These are phyloP conservation scores for Aphanomyces euteiches DNA, from an alignment of 352 stramenopile genomes.

Conservation along the genomic window DNA sequence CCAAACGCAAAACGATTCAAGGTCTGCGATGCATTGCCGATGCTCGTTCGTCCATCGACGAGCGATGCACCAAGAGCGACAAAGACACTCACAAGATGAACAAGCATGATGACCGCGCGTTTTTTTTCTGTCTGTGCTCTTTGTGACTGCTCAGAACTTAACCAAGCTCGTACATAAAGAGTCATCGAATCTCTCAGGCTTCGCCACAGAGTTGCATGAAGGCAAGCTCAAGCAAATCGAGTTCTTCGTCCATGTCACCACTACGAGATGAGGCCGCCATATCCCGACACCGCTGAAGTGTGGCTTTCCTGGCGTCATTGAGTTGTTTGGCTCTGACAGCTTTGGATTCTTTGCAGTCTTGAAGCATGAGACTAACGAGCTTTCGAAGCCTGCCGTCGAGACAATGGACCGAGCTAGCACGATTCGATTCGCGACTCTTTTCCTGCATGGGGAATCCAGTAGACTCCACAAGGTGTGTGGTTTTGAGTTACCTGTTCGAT, in stretches of 20 bases:
- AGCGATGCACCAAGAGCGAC: too few relatives aligned
- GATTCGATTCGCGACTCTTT: constrained; percentile 9
- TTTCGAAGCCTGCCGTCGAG: constrained; percentile 8
- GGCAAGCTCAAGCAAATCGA: too few relatives aligned
- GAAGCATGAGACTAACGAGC: background rate
- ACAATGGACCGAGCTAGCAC: background rate
- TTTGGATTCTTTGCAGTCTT: background rate
- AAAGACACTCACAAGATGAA: too few relatives aligned
- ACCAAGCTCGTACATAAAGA: too few relatives aligned
- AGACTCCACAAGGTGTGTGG: background rate
- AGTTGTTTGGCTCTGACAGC: background rate
- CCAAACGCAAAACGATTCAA: constrained; percentile 67
- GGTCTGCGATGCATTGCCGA: constrained; percentile 42
- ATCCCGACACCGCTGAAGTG: background rate
- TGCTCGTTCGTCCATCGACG: background rate
- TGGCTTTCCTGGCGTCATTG: background rate
- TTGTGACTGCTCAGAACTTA: too few relatives aligned
- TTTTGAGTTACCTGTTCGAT: background rate
- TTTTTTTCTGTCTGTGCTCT: too few relatives aligned
- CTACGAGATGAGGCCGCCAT: too few relatives aligned
- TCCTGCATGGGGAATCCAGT: background rate
- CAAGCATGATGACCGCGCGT: too few relatives aligned
- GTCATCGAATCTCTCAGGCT: too few relatives aligned
- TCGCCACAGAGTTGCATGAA: too few relatives aligned
- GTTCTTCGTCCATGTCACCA: too few relatives aligned